Conservation (phyloP, 805 yeast genomes). For the Teunomyces barrocoloradensis region DNA sequence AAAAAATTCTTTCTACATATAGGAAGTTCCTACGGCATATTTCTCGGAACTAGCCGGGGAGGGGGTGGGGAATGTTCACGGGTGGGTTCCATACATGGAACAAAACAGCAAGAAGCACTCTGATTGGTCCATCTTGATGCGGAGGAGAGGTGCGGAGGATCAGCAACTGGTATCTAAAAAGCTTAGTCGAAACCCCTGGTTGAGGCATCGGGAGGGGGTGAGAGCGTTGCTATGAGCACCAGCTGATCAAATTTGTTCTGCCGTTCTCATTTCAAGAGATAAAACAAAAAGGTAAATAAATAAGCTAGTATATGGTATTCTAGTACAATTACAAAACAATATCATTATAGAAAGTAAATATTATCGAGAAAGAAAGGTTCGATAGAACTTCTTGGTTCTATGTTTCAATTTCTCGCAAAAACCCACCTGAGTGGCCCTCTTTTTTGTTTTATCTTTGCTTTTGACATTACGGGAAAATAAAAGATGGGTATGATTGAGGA, state of each 20-base stretch:
- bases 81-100: conserved; percentile 1
- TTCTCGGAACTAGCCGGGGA: background rate
- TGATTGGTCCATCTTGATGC: background rate
- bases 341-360: conserved; percentile 3
- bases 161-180: no score
- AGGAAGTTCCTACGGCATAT: background rate
- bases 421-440: background rate
- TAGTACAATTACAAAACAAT: conserved; percentile 1
- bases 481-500: background rate
- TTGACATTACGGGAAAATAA: background rate
- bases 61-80: background rate
- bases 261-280: background rate
- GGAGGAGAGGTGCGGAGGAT: background rate
- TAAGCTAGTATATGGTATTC: background rate
- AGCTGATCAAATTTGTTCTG: background rate
- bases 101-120: background rate
- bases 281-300: background rate
- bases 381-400: background rate
- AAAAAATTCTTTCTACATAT: background rate
- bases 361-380: background rate
- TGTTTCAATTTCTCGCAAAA: background rate
- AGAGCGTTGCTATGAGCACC: background rate
- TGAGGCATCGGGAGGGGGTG: no score
- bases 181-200: no score
- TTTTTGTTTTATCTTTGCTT: background rate